A percentile compares a stretch with the other conserved stretches of the same genome.
These are phyloP conservation scores for Cryphonectria parasitica DNA, from an alignment of 2,329 filamentous ascomycete genomes.

Conservation along the genomic window DNA sequence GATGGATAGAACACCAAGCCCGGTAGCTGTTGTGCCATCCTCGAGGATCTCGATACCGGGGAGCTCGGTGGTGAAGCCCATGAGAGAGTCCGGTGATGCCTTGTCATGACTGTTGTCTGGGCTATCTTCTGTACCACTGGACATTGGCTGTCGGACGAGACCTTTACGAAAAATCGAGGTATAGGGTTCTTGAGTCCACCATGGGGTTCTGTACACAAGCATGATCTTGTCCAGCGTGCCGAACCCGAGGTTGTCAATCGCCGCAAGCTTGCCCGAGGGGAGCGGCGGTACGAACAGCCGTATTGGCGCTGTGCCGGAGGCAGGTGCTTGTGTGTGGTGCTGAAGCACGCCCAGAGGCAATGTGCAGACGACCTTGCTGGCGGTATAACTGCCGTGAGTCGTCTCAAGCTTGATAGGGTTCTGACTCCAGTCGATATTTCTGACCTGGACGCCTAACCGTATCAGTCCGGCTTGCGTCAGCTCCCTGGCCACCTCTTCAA, in stretches of 20 bases:
- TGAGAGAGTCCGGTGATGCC: constrained; percentile 9
- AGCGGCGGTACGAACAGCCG: constrained; percentile 16
- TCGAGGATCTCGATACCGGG: constrained; percentile 17
- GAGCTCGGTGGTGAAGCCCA: constrained; percentile 18
- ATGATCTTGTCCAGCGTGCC: constrained; percentile 24
- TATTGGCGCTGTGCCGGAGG: neutral
- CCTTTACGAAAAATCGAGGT: constrained; percentile 8
- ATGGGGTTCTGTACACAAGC: constrained; percentile 16
- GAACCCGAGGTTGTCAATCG: constrained; percentile 16
- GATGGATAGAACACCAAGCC: constrained; percentile 11
- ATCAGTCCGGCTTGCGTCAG: constrained; percentile 12
- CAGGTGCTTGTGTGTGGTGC: neutral
- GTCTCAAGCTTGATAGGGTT: constrained; percentile 13
- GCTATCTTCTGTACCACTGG: neutral
- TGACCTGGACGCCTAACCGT: constrained; percentile 9
- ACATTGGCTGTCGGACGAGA: constrained; percentile 6
- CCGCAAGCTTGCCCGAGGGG: constrained; percentile 6
- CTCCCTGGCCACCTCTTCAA: constrained; percentile 18
- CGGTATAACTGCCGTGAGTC: constrained; percentile 13
- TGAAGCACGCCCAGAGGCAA: constrained; percentile 21
- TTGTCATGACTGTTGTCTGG: neutral
- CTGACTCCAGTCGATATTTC: constrained; percentile 13
- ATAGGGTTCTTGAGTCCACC: constrained; percentile 21
- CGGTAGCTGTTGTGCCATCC: constrained; percentile 4
- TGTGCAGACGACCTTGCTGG: constrained; percentile 15